A percentile compares a stretch with the other conserved stretches of the same genome.
These are phyloP conservation scores for Ampelocalamus luodianensis DNA, from an alignment of 176 grass and related monocot genomes.

Conservation along the genomic window DNA sequence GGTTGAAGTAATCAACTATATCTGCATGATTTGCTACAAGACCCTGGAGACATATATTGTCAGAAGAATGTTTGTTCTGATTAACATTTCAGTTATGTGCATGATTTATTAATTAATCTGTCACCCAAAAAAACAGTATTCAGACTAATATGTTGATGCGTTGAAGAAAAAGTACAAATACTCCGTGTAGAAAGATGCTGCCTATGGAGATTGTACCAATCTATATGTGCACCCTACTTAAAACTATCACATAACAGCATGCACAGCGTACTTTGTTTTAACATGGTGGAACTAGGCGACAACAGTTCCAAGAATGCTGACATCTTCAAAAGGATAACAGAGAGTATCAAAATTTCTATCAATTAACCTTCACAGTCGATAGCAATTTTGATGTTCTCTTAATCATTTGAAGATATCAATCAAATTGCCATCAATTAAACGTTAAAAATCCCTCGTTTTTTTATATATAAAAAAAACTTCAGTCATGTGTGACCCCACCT, in stretches of 20 bases:
- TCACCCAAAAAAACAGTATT: not conserved
- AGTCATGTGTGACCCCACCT: not conserved
- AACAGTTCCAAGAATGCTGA: not conserved
- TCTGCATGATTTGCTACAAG: conserved; percentile 62
- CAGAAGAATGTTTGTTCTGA: conserved; percentile 3
- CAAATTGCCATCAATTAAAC: not conserved
- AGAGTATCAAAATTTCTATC: not conserved
- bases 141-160: not conserved
- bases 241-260: not conserved
- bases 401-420: not conserved
- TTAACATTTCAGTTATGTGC: conserved; percentile 20
- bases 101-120: not conserved
- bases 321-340: not conserved
- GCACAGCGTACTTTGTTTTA: not conserved
- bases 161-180: conserved; percentile 17
- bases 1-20: conserved; percentile 73
- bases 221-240: not conserved
- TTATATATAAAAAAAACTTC: not conserved
- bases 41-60: conserved; percentile 58
- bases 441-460: not conserved
- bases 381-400: not conserved
- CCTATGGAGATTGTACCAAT: not conserved
- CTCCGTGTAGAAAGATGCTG: not conserved
- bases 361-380: not conserved
- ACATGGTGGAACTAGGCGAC: not conserved